Percentiles rank a stretch among this genome's conserved stretches.
phyloP scores from a whole-genome alignment of 345 rosid genomes.

The Toxicodendron radicans region DNA sequence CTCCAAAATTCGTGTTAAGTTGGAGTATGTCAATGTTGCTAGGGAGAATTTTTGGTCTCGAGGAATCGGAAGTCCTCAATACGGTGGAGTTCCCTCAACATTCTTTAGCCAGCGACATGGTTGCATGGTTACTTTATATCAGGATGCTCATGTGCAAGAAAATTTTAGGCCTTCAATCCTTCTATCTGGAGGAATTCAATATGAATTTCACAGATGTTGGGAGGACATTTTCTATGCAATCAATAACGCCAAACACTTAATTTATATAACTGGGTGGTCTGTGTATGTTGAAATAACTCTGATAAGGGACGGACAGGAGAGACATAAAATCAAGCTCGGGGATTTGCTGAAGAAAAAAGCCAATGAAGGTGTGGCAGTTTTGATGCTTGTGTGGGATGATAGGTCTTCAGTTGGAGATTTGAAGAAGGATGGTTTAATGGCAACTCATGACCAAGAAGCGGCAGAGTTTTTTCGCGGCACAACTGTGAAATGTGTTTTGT shows the following conservation, averaged over 20 bases:
- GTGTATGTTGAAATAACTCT: constrained; percentile 50
- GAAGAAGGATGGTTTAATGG: constrained; percentile 65
- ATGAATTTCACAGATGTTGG: constrained; percentile 63
- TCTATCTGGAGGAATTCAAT: constrained; percentile 17
- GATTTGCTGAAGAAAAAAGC: constrained; percentile 65
- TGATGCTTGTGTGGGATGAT: constrained; percentile 85
- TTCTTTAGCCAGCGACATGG: constrained; percentile 60
- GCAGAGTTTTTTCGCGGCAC: constrained; percentile 46
- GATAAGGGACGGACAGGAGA: constrained; percentile 50
- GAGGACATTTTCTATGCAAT: constrained; percentile 78
- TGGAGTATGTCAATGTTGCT: constrained; percentile 39
- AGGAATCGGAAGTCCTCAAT: constrained; percentile 43
- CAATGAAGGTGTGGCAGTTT: constrained; percentile 53
- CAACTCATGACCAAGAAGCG: constrained; percentile 74
- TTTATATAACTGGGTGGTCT: constrained; percentile 88
- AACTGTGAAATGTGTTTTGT: constrained; percentile 58
- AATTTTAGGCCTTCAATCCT: constrained; percentile 30
- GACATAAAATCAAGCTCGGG: constrained; percentile 41
- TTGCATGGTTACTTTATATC: constrained; percentile 74
- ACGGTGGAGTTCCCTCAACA: constrained; percentile 52
- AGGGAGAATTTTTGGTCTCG: constrained; percentile 50
- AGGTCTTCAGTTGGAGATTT: constrained; percentile 53
- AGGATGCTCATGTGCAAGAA: constrained; percentile 65
- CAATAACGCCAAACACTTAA: constrained; percentile 49
- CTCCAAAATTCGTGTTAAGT: constrained; percentile 44